Evolutionary conservation across 2,329 filamentous ascomycete species (phyloP).

Genomic region (Phaeoacremonium minimum): DNA sequence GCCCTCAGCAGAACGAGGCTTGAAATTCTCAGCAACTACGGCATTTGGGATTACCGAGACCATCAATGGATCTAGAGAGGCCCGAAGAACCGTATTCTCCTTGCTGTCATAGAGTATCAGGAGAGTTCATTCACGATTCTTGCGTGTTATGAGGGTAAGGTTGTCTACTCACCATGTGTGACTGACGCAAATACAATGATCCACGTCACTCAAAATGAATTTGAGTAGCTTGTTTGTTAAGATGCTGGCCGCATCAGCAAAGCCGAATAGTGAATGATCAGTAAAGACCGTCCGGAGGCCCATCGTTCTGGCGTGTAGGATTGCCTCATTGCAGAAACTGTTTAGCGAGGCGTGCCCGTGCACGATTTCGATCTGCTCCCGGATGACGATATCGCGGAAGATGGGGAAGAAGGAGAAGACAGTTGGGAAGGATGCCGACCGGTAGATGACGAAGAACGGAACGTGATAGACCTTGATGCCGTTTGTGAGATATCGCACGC

Average conservation of each 20-base stretch:
- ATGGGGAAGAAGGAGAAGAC: constrained; percentile 98
- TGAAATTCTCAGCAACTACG: constrained; percentile 93
- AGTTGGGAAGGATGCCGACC: constrained; percentile 88
- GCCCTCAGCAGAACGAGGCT: constrained; percentile 50
- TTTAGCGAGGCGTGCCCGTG: constrained; percentile 96
- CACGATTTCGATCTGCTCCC: constrained; percentile 93
- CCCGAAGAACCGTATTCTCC: constrained; percentile 93
- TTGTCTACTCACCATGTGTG: constrained; percentile 91
- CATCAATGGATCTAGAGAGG: constrained; percentile 91
- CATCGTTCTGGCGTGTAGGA: constrained; percentile 94
- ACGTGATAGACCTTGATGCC: constrained; percentile 98
- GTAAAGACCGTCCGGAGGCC: constrained; percentile 93
- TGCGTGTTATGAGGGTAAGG: too few species aligned
- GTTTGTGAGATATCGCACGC: constrained; percentile 92
- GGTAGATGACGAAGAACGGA: constrained; percentile 93
- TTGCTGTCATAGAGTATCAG: constrained; percentile 57
- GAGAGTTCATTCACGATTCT: too few species aligned
- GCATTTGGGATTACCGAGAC: constrained; percentile 98
- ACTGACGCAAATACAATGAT: constrained; percentile 97
- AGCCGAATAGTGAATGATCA: constrained; percentile 95
- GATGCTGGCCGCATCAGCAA: constrained; percentile 93
- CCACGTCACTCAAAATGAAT: constrained; percentile 92
- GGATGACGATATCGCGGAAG: constrained; percentile 93
- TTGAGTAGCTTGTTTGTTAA: constrained; percentile 96
- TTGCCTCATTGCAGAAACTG: constrained; percentile 89